Base-by-base conservation (phyloP, 139 green algal species). In the Auxenochlorella pyrenoidosa region DNA sequence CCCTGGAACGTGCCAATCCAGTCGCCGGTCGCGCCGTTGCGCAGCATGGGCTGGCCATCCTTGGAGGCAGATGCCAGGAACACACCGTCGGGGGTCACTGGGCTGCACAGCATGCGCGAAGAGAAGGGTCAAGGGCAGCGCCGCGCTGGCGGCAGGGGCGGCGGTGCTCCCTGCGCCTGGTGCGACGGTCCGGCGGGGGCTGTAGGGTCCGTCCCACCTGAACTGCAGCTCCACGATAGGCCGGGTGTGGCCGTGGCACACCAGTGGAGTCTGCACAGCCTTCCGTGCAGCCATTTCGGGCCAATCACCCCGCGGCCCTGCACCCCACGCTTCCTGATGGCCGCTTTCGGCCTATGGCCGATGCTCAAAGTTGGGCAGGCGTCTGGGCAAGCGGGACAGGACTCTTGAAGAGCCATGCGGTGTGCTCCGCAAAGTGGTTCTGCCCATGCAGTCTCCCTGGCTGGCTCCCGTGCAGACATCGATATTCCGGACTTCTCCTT, bases 1-100 rank as follows among this genome's bases (percentile, higher is more conserved):
- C 98, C 98, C 59, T 98, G 90, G 79, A 99, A 99, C 0, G 98
- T 99, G 8, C 98, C 98, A 32, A 99, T 97, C 98, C 98, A 99
- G 89, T 99, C 98, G 6, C 98, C 98, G 19, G 94, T 98, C 60
- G 95, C 92, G 28, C 96, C 98, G 83, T 98, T 95, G 2, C 98
- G 94, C 54, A 99, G 93, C 98, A 99, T 99, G 12, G 98, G 97
- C 86, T 97, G 94, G 8, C 97, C 97, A 94, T 99, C 98, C 91
- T 99, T 99, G 88, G 91, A 96, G 12, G 98, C 97, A 84, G 91
- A 97, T 21, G 98, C 95, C 58, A 99, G 86, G 88, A 99, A 99
- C 68, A 96, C 96, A 68, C 98, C 98, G 86, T 99, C 98, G 0
- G 96, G 94, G 3, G 98, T 99, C 21, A 97, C 90, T 38, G 94